phyloP scores from a whole-genome alignment of 2,329 filamentous ascomycete genomes.

The Penicillium sp. region DNA sequence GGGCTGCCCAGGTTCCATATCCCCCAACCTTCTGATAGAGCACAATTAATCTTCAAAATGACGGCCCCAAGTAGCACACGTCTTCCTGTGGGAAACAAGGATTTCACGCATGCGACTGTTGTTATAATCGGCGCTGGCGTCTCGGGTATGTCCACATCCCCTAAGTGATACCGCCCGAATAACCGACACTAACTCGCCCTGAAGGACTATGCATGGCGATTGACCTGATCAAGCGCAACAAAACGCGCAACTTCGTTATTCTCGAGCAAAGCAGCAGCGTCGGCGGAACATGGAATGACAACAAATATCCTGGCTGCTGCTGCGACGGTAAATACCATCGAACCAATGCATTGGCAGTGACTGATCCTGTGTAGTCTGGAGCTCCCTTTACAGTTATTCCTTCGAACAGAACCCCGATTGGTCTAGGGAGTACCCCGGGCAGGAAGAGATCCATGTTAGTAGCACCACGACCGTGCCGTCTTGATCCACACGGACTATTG shows the following conservation, averaged over 20 bases:
- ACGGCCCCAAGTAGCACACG: constrained; percentile 1
- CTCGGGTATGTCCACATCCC: constrained; percentile 39
- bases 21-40: neutral
- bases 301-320: constrained; percentile 56
- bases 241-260: constrained; percentile 23
- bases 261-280: constrained; percentile 22
- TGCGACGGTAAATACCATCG: constrained; percentile 44
- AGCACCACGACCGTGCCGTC: neutral
- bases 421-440: constrained; percentile 56
- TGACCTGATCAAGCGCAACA: constrained; percentile 47
- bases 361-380: constrained; percentile 42
- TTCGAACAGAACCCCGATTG: constrained; percentile 59
- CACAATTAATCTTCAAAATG: constrained; percentile 5
- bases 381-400: constrained; percentile 56
- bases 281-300: constrained; percentile 37
- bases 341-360: neutral
- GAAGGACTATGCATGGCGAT: constrained; percentile 55
- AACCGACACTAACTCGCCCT: neutral
- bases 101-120: constrained; percentile 52
- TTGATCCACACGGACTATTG: neutral
- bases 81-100: constrained; percentile 43
- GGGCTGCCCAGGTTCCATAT: neutral
- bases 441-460: constrained; percentile 56
- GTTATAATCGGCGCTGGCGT: constrained; percentile 57
- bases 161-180: neutral